phyloP scores from a whole-genome alignment of 306 rosid genomes.

The Ormosia emarginata region DNA sequence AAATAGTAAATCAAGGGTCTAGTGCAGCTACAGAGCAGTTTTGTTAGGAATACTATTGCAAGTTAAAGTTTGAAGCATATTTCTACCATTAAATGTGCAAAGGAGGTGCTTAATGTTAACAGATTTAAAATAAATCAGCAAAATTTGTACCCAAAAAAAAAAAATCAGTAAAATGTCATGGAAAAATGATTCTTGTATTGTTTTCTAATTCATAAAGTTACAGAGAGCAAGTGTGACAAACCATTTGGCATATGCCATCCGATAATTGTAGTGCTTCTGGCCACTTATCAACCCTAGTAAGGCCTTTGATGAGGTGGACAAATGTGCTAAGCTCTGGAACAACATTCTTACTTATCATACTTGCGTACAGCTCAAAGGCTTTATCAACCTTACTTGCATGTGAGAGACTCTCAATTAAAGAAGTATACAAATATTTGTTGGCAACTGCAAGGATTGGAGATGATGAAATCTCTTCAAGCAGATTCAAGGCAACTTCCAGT shows the following conservation, averaged over 20 bases:
- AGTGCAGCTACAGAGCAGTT: neutral
- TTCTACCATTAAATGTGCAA: neutral
- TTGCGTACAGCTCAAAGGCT: conserved; percentile 62
- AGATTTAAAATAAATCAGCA: neutral
- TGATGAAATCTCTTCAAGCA: conserved; percentile 70
- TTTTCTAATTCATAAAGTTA: neutral
- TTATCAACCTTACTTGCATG: conserved; percentile 54
- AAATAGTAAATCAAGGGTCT: conserved; percentile 21
- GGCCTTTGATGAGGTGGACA: conserved; percentile 73
- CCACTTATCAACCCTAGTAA: conserved; percentile 58
- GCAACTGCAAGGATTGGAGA: conserved; percentile 43
- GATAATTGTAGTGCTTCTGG: conserved; percentile 73
- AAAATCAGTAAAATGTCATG: neutral
- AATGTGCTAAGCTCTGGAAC: conserved; percentile 68
- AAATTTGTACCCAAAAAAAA: no score
- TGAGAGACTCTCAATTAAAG: conserved; percentile 67
- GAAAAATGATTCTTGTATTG: neutral
- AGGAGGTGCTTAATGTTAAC: neutral
- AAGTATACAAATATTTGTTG: conserved; percentile 48
- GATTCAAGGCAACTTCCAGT: conserved; percentile 58
- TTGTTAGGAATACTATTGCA: neutral
- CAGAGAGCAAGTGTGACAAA: conserved; percentile 44
- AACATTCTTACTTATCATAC: conserved; percentile 55
- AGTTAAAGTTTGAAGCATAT: neutral
- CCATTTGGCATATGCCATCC: conserved; percentile 80